Evolutionary conservation across 2,329 filamentous ascomycete species (phyloP).

Genomic region (Meredithiella fracta): DNA sequence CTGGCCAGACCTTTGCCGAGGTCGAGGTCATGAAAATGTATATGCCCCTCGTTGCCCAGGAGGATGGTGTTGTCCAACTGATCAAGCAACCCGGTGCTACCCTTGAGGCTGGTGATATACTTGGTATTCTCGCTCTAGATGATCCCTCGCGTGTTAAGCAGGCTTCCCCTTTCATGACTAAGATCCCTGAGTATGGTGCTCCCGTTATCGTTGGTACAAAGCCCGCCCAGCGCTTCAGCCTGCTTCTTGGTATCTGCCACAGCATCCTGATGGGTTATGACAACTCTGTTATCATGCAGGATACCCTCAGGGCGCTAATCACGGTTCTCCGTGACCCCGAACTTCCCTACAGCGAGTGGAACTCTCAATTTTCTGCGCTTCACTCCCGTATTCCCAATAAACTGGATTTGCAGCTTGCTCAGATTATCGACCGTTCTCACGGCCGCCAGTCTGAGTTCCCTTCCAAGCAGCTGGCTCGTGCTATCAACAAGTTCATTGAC

Average conservation of each 20-base stretch:
- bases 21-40: slow-evolving; percentile 99
- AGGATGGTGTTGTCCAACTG: slow-evolving; percentile 90
- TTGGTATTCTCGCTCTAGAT: slow-evolving; percentile 91
- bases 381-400: slow-evolving; percentile 94
- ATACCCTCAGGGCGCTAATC: slow-evolving; percentile 75
- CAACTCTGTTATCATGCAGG: slow-evolving; percentile 90
- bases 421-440: slow-evolving; percentile 72
- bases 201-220: slow-evolving; percentile 82
- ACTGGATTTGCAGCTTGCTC: slow-evolving; percentile 64
- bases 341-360: slow-evolving; percentile 92
- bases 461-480: slow-evolving; percentile 69
- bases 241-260: slow-evolving; percentile 59
- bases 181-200: slow-evolving; percentile 71
- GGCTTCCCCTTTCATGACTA: slow-evolving; percentile 80
- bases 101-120: slow-evolving; percentile 90
- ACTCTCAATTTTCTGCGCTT: slow-evolving; percentile 86
- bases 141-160: slow-evolving; percentile 95
- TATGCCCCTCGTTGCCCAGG: slow-evolving; percentile 90
- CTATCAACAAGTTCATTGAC: slow-evolving; percentile 73
- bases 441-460: slow-evolving; percentile 74
- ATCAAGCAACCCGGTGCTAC: slow-evolving; percentile 99
- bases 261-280: slow-evolving; percentile 91
- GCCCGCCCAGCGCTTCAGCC: slow-evolving; percentile 70
- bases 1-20: slow-evolving; percentile 86
- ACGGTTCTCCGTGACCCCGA: slow-evolving; percentile 78